Conservation (phyloP, 345 rosid species). For the Boechera stricta region DNA sequence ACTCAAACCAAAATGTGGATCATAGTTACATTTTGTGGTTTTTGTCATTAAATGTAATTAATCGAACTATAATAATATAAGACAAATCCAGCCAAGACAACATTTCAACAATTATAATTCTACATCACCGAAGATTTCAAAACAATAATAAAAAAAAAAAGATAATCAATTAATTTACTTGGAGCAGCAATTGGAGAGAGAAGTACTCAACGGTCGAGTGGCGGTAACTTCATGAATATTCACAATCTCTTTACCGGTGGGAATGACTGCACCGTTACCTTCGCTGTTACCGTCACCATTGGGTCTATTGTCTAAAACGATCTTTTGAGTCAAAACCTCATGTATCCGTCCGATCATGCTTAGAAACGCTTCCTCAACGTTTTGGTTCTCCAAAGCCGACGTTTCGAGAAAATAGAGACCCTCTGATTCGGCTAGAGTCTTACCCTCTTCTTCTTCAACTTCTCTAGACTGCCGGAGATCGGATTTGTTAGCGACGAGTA, state of each 20-base stretch:
- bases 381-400: conserved; percentile 69
- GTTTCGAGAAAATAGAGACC: conserved; percentile 76
- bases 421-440: conserved; percentile 56
- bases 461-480: conserved; percentile 60
- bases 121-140: no score
- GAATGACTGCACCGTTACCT: conserved; percentile 32
- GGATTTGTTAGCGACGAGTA: conserved; percentile 77
- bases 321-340: conserved; percentile 54
- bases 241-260: conserved; percentile 55
- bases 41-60: no score
- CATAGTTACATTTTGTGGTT: no score
- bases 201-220: conserved; percentile 55
- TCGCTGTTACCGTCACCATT: conserved; percentile 39
- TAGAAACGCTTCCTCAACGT: conserved; percentile 75
- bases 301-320: conserved; percentile 50
- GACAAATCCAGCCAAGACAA: no score
- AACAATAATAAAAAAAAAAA: no score
- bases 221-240: conserved; percentile 68
- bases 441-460: conserved; percentile 66
- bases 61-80: no score
- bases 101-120: no score
- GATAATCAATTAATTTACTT: conserved; percentile 23
- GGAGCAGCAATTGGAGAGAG: conserved; percentile 59
- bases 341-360: conserved; percentile 68
- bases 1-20: no score